phyloP scores from a whole-genome alignment of 2,329 filamentous ascomycete species.

The Neopestalotiopsis clavispora region DNA sequence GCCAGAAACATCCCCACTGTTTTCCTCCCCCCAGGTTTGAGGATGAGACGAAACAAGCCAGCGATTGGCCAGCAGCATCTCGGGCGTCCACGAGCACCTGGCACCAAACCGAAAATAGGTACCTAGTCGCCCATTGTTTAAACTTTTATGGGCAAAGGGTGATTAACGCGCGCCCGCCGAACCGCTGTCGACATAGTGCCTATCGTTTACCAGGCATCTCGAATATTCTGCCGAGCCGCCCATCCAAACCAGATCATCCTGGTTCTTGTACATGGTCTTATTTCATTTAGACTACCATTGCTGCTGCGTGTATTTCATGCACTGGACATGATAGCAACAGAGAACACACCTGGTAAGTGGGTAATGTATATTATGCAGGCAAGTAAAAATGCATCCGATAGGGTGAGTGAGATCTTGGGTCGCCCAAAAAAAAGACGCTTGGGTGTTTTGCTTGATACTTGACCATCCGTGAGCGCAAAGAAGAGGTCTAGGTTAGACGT shows the following conservation, averaged over 20 bases:
- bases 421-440: not conserved
- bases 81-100: not conserved
- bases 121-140: not conserved
- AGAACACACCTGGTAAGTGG: not conserved
- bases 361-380: not conserved
- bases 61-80: constrained; percentile 14
- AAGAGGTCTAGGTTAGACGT: not conserved
- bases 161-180: not conserved
- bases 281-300: too few relatives aligned
- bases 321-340: too few relatives aligned
- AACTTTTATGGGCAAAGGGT: not conserved
- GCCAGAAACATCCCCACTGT: not conserved
- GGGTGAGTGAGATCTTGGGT: not conserved
- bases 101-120: not conserved
- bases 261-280: not conserved
- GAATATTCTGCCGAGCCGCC: not conserved
- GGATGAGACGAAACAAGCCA: constrained; percentile 15
- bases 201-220: not conserved
- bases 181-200: not conserved
- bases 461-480: not conserved
- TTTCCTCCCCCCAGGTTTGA: constrained; percentile 7
- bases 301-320: too few relatives aligned
- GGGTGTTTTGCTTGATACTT: not conserved
- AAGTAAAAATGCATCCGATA: not conserved
- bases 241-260: not conserved